phyloP scores from a whole-genome alignment of 495 filamentous ascomycete genomes.

The Rhypophila decipiens region DNA sequence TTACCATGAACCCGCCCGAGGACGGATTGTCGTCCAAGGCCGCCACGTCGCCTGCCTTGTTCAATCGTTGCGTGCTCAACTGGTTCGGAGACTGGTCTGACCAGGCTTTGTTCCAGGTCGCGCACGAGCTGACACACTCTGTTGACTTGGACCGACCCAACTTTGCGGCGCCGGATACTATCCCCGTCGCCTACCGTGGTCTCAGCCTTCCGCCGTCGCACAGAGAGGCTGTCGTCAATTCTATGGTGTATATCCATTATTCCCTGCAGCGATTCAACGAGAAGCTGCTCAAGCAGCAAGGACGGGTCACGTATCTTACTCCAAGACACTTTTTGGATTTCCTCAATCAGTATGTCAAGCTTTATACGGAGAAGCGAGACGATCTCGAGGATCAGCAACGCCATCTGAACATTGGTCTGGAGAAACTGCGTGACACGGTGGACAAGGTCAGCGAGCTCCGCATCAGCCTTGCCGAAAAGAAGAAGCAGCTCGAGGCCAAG shows the following conservation, averaged over 20 bases:
- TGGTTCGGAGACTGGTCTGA: slow-evolving; percentile 99
- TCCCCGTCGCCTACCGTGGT: slow-evolving; percentile 85
- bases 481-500: slow-evolving; percentile 85
- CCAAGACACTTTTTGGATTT: slow-evolving; percentile 97
- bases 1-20: slow-evolving; percentile 99
- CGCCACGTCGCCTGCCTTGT: slow-evolving; percentile 91
- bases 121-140: slow-evolving; percentile 88
- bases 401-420: slow-evolving; percentile 93
- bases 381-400: slow-evolving; percentile 97
- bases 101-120: slow-evolving; percentile 97
- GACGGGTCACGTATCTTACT: slow-evolving; percentile 83
- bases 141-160: slow-evolving; percentile 85
- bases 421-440: slow-evolving; percentile 96
- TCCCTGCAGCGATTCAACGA: slow-evolving; percentile 85
- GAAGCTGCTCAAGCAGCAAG: slow-evolving; percentile 86
- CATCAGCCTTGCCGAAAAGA: slow-evolving; percentile 85
- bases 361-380: slow-evolving; percentile 97
- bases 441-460: slow-evolving; percentile 94
- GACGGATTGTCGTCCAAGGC: slow-evolving; percentile 92
- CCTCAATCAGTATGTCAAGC: slow-evolving; percentile 92
- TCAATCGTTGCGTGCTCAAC: slow-evolving; percentile 98
- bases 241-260: slow-evolving; percentile 98
- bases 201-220: slow-evolving; percentile 80
- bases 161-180: slow-evolving; percentile 81
- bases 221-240: slow-evolving; percentile 84